These are phyloP conservation scores for Lachancea thermotolerans DNA, from an alignment of 805 yeast species.

Conservation along the genomic window DNA sequence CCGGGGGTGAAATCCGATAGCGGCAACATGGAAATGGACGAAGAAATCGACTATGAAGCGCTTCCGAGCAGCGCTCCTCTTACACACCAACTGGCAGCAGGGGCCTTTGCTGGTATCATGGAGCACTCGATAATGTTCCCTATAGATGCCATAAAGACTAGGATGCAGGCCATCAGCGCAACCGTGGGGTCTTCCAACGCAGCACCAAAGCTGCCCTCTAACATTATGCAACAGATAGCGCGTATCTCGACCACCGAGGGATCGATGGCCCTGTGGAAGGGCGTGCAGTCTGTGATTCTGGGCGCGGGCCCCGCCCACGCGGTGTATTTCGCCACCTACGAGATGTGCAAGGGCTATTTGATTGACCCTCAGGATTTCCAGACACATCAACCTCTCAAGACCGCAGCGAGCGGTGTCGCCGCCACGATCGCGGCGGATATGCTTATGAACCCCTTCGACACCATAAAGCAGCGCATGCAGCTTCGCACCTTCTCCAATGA, in stretches of 20 bases:
- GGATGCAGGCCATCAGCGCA: conserved; percentile 59
- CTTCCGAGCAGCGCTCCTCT: conserved; percentile 82
- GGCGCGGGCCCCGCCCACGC: conserved; percentile 99
- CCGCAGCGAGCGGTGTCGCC: conserved; percentile 81
- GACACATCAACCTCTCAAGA: conserved; percentile 66
- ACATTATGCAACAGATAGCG: conserved; percentile 58
- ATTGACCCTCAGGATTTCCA: conserved; percentile 31
- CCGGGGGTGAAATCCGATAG: neutral
- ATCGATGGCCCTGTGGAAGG: conserved; percentile 83
- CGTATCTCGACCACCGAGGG: conserved; percentile 85
- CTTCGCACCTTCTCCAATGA: conserved; percentile 24
- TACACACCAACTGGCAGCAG: conserved; percentile 77
- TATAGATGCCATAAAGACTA: conserved; percentile 88
- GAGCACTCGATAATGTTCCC: conserved; percentile 98
- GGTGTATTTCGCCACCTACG: conserved; percentile 91
- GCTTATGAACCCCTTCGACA: conserved; percentile 95
- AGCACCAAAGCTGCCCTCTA: conserved; percentile 14
- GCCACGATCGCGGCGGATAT: conserved; percentile 95
- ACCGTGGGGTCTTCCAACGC: conserved; percentile 23
- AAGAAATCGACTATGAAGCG: conserved; percentile 82
- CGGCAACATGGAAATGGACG: conserved; percentile 10
- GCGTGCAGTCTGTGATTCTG: conserved; percentile 80
- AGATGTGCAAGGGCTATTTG: conserved; percentile 45
- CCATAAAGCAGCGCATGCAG: conserved; percentile 93
- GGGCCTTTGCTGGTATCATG: conserved; percentile 99